Percentiles rank a stretch among this genome's conserved stretches.
Conservation (phyloP, 2,329 filamentous ascomycete genomes). For the Metarhizium rileyi region DNA sequence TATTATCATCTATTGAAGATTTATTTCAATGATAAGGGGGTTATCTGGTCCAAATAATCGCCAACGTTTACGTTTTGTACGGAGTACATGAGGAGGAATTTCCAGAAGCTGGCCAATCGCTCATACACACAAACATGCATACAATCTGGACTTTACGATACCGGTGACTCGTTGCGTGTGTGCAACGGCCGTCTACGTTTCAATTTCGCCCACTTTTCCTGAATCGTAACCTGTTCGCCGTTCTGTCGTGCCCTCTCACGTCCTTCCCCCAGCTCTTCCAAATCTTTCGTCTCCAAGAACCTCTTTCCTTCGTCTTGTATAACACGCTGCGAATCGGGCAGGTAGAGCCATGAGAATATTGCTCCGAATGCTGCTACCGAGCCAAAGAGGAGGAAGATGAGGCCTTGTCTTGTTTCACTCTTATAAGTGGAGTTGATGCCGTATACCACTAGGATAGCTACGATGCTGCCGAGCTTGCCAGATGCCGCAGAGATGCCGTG, state of each 20-base stretch:
- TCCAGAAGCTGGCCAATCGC: neutral
- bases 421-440: slow-evolving; percentile 37
- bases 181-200: slow-evolving; percentile 20
- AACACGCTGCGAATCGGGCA: slow-evolving; percentile 36
- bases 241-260: slow-evolving; percentile 32
- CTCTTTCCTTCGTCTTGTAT: slow-evolving; percentile 24
- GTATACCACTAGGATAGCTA: slow-evolving; percentile 40
- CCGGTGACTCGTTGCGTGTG: neutral
- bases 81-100: too few relatives aligned
- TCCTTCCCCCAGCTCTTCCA: slow-evolving; percentile 42
- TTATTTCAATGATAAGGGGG: neutral
- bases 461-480: slow-evolving; percentile 48
- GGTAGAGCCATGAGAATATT: slow-evolving; percentile 41
- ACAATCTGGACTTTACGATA: neutral
- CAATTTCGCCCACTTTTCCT: slow-evolving; percentile 32
- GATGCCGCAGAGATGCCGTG: slow-evolving; percentile 52
- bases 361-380: slow-evolving; percentile 39
- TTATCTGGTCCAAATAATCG: neutral
- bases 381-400: slow-evolving; percentile 41
- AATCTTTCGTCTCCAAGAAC: slow-evolving; percentile 34
- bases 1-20: neutral
- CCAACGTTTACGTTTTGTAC: neutral
- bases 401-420: slow-evolving; percentile 32
- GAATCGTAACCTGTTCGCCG: slow-evolving; percentile 34
- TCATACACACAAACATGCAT: neutral